Evolutionary conservation across 1,284 basidiomycete species (phyloP).

Genomic region (Puccinia coronata): DNA sequence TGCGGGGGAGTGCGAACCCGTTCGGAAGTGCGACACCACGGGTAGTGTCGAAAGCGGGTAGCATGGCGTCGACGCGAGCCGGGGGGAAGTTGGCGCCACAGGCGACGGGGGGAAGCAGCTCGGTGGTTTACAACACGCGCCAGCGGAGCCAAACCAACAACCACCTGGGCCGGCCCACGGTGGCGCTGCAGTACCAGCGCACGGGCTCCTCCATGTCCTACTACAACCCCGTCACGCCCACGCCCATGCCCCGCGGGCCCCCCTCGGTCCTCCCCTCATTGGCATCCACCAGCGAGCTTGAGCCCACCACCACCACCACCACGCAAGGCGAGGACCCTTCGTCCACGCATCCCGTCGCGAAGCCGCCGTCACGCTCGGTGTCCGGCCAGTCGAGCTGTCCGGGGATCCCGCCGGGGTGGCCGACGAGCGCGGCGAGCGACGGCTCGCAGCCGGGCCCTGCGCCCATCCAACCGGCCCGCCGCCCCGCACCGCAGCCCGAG

Average conservation of each 20-base stretch:
- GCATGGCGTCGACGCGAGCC: not conserved
- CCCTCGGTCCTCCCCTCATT: not conserved
- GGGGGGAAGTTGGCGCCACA: conserved; percentile 7
- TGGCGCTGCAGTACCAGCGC: conserved; percentile 26
- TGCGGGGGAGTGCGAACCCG: conserved; percentile 40
- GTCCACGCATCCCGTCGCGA: not conserved
- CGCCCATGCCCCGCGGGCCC: conserved; percentile 9
- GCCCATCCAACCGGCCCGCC: not conserved
- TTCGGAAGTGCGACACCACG: conserved; percentile 35
- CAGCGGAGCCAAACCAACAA: conserved; percentile 9
- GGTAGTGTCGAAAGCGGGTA: conserved; percentile 2
- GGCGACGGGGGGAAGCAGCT: conserved; percentile 1
- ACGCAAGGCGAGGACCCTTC: not conserved
- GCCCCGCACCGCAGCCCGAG: not conserved
- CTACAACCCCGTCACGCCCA: conserved; percentile 43
- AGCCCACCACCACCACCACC: not conserved
- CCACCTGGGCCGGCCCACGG: not conserved
- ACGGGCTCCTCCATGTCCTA: conserved; percentile 43
- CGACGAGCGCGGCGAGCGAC: not conserved
- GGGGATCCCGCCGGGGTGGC: conserved; percentile 28
- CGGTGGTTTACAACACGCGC: conserved; percentile 25
- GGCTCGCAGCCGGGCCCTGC: not conserved
- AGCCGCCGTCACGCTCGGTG: conserved; percentile 8
- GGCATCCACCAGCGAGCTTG: not conserved
- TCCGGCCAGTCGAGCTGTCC: conserved; percentile 31